phyloP scores from a whole-genome alignment of 2,329 filamentous ascomycete species.

The Eutypella sp. region DNA sequence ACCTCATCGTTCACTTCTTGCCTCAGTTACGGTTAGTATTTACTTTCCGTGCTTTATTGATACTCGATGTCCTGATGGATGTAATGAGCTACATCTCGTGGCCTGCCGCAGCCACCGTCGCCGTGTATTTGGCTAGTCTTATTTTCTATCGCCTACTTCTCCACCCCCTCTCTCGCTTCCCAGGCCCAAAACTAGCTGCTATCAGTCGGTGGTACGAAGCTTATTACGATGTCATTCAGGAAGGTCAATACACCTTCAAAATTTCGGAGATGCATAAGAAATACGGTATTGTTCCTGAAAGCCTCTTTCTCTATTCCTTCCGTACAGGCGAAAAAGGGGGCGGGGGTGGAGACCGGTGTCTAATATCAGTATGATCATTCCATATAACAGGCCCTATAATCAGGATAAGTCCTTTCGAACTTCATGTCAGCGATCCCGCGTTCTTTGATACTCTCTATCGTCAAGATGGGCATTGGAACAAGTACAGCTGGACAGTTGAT shows the following conservation, averaged over 20 bases:
- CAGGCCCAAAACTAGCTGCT: conserved; percentile 18
- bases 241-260: conserved; percentile 18
- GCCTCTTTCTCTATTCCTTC: not conserved
- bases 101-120: no score
- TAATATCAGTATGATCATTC: not conserved
- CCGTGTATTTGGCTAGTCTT: no score
- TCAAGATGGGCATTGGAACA: conserved; percentile 7
- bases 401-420: conserved; percentile 8
- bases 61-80: no score
- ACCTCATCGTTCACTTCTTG: no score
- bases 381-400: conserved; percentile 7
- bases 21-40: no score
- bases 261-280: conserved; percentile 18
- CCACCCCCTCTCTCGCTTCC: conserved; percentile 17
- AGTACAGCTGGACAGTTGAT: conserved; percentile 8
- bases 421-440: conserved; percentile 6
- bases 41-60: no score
- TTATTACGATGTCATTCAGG: conserved; percentile 17
- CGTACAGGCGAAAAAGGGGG: no score
- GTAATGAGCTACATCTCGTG: no score
- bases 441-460: conserved; percentile 8
- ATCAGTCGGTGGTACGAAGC: conserved; percentile 16
- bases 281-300: conserved; percentile 14
- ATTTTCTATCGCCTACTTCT: conserved; percentile 15
- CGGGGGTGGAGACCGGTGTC: no score